Evolutionary conservation across 495 filamentous ascomycete genomes (phyloP).

Genomic region (Xylaria acuta): DNA sequence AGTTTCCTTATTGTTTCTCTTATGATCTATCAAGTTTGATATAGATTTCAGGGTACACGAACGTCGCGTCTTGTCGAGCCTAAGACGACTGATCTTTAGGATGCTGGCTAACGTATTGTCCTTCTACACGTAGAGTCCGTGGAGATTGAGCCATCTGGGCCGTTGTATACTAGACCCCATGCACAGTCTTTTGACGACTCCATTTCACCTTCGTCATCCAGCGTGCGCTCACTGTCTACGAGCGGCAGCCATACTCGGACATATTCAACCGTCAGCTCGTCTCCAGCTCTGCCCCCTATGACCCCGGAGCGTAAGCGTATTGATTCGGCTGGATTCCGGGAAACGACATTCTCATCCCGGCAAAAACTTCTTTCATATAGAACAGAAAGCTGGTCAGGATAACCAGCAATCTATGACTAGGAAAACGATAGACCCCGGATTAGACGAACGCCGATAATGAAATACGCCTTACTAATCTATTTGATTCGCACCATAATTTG

Average conservation of each 20-base stretch:
- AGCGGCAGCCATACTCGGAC: slow-evolving; percentile 14
- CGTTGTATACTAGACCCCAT: slow-evolving; percentile 4
- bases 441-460: slow-evolving; percentile 8
- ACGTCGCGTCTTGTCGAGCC: background rate
- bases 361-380: slow-evolving; percentile 19
- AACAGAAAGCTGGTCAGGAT: slow-evolving; percentile 21
- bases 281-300: slow-evolving; percentile 16
- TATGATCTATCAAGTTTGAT: background rate
- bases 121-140: slow-evolving; percentile 16
- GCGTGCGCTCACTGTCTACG: slow-evolving; percentile 15
- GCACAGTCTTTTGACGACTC: slow-evolving; percentile 13
- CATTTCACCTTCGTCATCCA: slow-evolving; percentile 23
- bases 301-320: slow-evolving; percentile 26
- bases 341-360: slow-evolving; percentile 28
- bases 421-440: slow-evolving; percentile 9
- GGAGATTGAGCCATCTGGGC: slow-evolving; percentile 26
- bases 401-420: background rate
- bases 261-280: slow-evolving; percentile 26
- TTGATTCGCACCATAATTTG: background rate
- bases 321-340: slow-evolving; percentile 20
- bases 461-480: background rate
- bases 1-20: background rate
- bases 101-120: background rate
- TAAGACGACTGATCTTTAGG: background rate
- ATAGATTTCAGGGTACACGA: background rate